phyloP scores from a whole-genome alignment of 495 filamentous ascomycete species.

The Rhypophila decipiens region DNA sequence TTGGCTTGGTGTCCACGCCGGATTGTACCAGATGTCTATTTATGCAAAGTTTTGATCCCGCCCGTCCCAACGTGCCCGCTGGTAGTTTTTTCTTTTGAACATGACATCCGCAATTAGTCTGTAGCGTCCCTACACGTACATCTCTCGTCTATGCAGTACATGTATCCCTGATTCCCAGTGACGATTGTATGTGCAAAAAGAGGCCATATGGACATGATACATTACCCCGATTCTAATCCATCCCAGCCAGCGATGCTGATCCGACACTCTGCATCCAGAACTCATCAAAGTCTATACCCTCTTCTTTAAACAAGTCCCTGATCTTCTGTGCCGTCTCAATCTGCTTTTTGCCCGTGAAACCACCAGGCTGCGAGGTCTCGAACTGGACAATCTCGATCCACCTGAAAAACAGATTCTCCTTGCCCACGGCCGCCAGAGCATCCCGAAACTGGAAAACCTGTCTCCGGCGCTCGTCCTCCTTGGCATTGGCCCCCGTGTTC shows the following conservation, averaged over 20 bases:
- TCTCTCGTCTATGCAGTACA: too few species aligned
- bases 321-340: slow-evolving; percentile 54
- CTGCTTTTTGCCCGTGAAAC: slow-evolving; percentile 65
- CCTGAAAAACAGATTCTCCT: slow-evolving; percentile 76
- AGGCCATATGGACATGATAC: too few species aligned
- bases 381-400: slow-evolving; percentile 84
- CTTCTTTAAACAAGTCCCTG: slow-evolving; percentile 59
- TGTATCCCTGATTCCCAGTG: too few species aligned
- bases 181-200: too few species aligned
- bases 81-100: too few species aligned
- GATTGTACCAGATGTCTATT: too few species aligned
- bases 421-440: slow-evolving; percentile 60
- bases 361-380: slow-evolving; percentile 66
- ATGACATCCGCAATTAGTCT: too few species aligned
- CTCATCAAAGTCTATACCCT: slow-evolving; percentile 68
- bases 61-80: too few species aligned
- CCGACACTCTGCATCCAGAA: slow-evolving; percentile 69
- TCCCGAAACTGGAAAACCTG: slow-evolving; percentile 69
- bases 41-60: too few species aligned
- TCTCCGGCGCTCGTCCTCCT: slow-evolving; percentile 48
- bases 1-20: too few species aligned
- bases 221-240: too few species aligned
- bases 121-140: too few species aligned
- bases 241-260: slow-evolving; percentile 37
- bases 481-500: slow-evolving; percentile 43